These are phyloP conservation scores for Elymus sibiricus DNA, from an alignment of 176 grass and related monocot genomes.

Conservation along the genomic window DNA sequence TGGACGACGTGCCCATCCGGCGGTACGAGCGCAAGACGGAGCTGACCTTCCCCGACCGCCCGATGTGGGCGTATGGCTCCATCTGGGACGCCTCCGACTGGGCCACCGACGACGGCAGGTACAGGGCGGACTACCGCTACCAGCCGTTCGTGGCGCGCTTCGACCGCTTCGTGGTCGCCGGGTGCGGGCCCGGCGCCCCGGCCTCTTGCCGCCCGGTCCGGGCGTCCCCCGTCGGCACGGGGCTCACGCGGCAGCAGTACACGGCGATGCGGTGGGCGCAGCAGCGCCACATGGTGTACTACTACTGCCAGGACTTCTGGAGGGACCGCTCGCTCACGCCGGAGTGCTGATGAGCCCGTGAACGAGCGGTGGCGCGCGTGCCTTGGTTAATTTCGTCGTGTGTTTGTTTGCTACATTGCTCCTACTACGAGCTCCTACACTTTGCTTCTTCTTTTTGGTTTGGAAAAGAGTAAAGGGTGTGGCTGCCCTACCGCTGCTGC, in stretches of 20 bases:
- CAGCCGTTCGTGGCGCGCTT: constrained; percentile 58
- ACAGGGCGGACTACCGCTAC: constrained; percentile 63
- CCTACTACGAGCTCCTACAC: too few relatives aligned
- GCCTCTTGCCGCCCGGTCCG: constrained; percentile 34
- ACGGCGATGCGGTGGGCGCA: constrained; percentile 73
- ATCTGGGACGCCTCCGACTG: constrained; percentile 88
- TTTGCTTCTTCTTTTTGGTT: neutral
- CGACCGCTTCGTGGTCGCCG: constrained; percentile 38
- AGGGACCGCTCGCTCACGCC: constrained; percentile 73
- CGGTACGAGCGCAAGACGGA: constrained; percentile 32
- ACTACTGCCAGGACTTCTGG: constrained; percentile 75
- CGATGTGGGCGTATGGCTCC: constrained; percentile 82
- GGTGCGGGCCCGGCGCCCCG: constrained; percentile 36
- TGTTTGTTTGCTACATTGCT: too few relatives aligned
- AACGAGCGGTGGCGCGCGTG: neutral
- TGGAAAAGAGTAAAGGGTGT: neutral
- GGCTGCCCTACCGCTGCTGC: constrained; percentile 42
- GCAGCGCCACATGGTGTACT: constrained; percentile 61
- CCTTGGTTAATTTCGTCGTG: neutral
- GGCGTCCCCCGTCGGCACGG: constrained; percentile 62
- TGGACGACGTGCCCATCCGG: constrained; percentile 68
- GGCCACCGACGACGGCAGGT: constrained; percentile 68
- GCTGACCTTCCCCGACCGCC: constrained; percentile 24
- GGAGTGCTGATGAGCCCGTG: constrained; percentile 44
- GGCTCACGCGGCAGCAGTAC: constrained; percentile 51